Conservation (phyloP, 2,329 filamentous ascomycete species). For the Clonostachys rosea region DNA sequence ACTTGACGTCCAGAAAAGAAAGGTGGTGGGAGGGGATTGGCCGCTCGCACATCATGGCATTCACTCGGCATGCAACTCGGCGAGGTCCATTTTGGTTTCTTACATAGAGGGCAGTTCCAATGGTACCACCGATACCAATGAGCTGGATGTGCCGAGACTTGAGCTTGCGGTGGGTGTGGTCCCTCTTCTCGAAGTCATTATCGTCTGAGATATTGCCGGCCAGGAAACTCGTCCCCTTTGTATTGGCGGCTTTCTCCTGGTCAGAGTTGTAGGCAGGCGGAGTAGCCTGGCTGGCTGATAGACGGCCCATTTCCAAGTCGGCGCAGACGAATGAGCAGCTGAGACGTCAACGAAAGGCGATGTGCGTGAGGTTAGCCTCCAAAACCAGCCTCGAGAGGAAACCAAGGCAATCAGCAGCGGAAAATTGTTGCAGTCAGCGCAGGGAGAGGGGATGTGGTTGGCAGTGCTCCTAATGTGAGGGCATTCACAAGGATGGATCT, state of each 20-base stretch:
- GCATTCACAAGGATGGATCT: no score
- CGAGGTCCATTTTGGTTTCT: conserved; percentile 5
- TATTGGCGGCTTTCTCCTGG: conserved; percentile 3
- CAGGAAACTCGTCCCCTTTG: neutral
- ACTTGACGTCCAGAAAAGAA: conserved; percentile 3
- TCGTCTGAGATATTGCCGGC: neutral
- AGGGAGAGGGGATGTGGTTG: neutral
- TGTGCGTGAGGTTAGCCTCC: no score
- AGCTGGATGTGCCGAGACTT: conserved; percentile 54
- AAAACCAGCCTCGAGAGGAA: no score
- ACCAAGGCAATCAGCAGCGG: no score
- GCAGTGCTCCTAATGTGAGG: neutral
- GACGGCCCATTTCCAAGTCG: no score
- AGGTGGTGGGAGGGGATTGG: neutral
- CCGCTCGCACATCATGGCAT: no score
- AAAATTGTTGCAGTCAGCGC: no score
- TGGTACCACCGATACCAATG: conserved; percentile 60
- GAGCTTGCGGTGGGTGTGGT: conserved; percentile 43
- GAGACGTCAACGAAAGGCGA: no score
- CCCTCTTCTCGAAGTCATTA: neutral
- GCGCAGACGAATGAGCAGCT: no score
- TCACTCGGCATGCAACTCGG: no score
- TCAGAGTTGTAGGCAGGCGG: conserved; percentile 3
- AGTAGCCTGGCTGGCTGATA: neutral
- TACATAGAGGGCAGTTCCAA: conserved; percentile 57